Base-by-base conservation (phyloP, 2,329 filamentous ascomycete genomes). In the Neospermospora avenae region DNA sequence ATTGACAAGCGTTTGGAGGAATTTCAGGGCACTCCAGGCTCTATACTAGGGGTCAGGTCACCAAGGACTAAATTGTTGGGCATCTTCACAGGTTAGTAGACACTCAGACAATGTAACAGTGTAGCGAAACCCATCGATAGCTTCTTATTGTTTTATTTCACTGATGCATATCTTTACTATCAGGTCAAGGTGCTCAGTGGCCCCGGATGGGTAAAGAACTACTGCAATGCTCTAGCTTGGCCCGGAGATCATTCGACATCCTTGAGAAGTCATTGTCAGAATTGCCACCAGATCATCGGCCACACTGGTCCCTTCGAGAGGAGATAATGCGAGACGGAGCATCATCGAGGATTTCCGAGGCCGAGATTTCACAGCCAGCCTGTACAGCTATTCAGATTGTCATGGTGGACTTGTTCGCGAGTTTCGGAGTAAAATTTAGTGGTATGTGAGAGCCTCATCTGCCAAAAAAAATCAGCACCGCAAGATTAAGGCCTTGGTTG, bases 331-430 rank as follows among this genome's bases (percentile, higher is more conserved):
- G 16, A 55, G 62, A 56, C 69, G 59, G 37, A 25, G 2, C 64
- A 61, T 14, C 57, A 22, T 2, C 48, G 66, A 5, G 42, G 24
- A n/a, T n/a, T n/a, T n/a, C n/a, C 13, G 42, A 61, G 28, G 62
- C 53, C 56, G 80, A 49, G 14, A 34, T 63, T 10, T 62, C 72
- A 3, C 77, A 79, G 65, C 77, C 77, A 57, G 69, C 75, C 71
- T 77, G 73, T 58, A 78, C 78, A 0, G 77, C 79, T 0, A 58
- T 83, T 1, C 81, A 83, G 64, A 69, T 83, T 31, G 55, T 74
- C 0, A 64, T 82, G 1, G 74, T 77, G 0, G 70, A 77, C 11
- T 69, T 82, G 3, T 69, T 83, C 0, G 31, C 73, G 22, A 73
- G 74, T 1, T 78, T 73, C 69, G 74, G 73, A 0, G 68, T 81